Base-by-base conservation (phyloP, 495 filamentous ascomycete species). In the Neurospora sp. region DNA sequence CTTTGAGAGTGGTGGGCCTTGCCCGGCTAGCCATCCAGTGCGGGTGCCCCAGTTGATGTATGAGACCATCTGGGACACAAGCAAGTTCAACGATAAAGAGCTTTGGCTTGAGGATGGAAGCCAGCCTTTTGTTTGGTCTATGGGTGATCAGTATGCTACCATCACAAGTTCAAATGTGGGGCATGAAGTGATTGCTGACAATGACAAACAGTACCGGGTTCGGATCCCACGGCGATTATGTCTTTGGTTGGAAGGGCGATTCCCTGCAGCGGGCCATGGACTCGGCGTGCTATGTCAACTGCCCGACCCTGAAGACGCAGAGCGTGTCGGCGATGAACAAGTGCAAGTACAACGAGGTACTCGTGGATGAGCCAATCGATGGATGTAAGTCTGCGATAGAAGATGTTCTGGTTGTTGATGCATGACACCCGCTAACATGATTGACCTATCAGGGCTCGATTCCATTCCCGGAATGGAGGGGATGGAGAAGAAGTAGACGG, bases 91-190 rank as follows among this genome's bases (percentile, higher is more conserved):
- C 70, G 69, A 78, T 71, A 81, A 82, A 16, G 80, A 85, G 39
- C 75, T 81, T 40, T 85, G 83, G 82, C 82, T 82, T 71, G 77
- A 78, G 44, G 76, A 82, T 40, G 83, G 82, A 72, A 71, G 72
- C 20, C 83, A 85, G 74, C 83, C 84, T 9, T 85, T 86, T 73
- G 81, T 85, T 0, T 86, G 83, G 82, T 77, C 78, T n/a, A 82
- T 78, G 40, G 81, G 82, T 27, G 79, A 85, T 69, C 35, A 68
- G 78, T 77, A 48, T 71, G 77, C 68, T 39, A 12, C 68, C 18
- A 12, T 39, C 16, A 20, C 6, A 18, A 35, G 14, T 31, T 48
- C 3, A 10, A 16, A n/a, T 48, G 40, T 70, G 27, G 37, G 1
- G n/a, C 10, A 8, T 4, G 27, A 65, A 37, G 53, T 65, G 12